These are phyloP conservation scores for Ocimum tenuiflorum DNA, from an alignment of 257 asterid species.

Conservation along the genomic window DNA sequence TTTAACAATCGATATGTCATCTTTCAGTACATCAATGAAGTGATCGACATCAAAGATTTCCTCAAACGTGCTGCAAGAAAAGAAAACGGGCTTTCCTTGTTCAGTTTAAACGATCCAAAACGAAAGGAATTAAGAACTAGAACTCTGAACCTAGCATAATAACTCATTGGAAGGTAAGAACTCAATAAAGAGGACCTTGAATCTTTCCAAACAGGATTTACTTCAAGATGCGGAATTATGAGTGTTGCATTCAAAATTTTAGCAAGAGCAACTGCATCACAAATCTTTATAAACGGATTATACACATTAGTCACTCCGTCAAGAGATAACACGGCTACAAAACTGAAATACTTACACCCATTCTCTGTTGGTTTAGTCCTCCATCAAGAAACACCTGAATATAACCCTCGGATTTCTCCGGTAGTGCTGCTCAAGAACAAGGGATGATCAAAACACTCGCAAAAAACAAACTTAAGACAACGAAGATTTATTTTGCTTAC, in stretches of 20 bases:
- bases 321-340: not conserved
- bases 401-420: constrained; percentile 74
- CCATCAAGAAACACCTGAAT: constrained; percentile 96
- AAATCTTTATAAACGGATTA: constrained; percentile 43
- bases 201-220: constrained; percentile 95
- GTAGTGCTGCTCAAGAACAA: constrained; percentile 37
- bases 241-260: constrained; percentile 94
- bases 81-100: not conserved
- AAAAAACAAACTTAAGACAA: too few relatives aligned
- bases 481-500: constrained; percentile 31
- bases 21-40: constrained; percentile 70
- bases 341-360: constrained; percentile 64
- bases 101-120: constrained; percentile 4
- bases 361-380: constrained; percentile 95
- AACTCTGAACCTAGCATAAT: not conserved
- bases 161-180: not conserved
- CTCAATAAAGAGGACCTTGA: constrained; percentile 50
- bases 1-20: constrained; percentile 59
- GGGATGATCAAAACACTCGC: not conserved
- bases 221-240: constrained; percentile 83
- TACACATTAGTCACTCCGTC: constrained; percentile 14
- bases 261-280: constrained; percentile 94
- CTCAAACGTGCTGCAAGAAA: constrained; percentile 52
- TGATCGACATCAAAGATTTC: constrained; percentile 95
- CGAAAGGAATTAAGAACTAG: not conserved